Evolutionary conservation across 306 rosid species (phyloP), one percentile per base, ranked within the genome.

Genomic region (Pterocarpus macrocarpus): DNA sequence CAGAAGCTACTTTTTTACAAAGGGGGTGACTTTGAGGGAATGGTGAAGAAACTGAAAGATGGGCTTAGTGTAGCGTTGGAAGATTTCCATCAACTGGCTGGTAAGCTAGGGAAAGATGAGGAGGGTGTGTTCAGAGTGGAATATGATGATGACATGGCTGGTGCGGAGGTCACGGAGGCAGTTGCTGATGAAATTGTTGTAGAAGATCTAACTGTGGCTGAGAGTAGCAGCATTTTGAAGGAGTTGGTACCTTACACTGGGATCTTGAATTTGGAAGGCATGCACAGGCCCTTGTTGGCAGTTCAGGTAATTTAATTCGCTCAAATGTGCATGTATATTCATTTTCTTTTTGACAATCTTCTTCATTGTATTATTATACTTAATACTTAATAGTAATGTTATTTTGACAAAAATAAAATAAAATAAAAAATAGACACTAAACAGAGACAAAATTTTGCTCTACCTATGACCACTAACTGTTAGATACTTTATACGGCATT

Each of bases 111-210:
- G 59, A 95, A 89, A 45, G 99, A 95, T 52, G 94, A 90, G 35
- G 99, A 95, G 62, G 99, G 99, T 0, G 94, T 93, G 33, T 95
- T 93, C 47, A 89, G 86, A 50, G 97, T 95, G 1, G 98, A 91
- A 69, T 93, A 82, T 66, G 94, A 89, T 62, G 94, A 92, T 67
- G 90, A 85, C 13, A 39, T 80, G 90, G 52, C 22, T 2, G 99
- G 99, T 5, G 98, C 91, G 2, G 98, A 93, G 76, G 90, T 95
- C 2, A 71, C 36, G 0, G 96, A 95, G 53, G 96, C 93, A 0
- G 83, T 65, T 36, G 94, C 94, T 28, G 90, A 90, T 34, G 93
- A 86, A 15, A 64, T 91, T 16, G 43, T 75, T 56, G 82, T 87
- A 1, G 96, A 80, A 8, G 96, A 93, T 86, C 90, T 95, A 41